A percentile compares a stretch with the other conserved stretches of the same genome.
These are phyloP conservation scores for Paralagenidium karlingii DNA, from an alignment of 352 stramenopile species.

Conservation along the genomic window DNA sequence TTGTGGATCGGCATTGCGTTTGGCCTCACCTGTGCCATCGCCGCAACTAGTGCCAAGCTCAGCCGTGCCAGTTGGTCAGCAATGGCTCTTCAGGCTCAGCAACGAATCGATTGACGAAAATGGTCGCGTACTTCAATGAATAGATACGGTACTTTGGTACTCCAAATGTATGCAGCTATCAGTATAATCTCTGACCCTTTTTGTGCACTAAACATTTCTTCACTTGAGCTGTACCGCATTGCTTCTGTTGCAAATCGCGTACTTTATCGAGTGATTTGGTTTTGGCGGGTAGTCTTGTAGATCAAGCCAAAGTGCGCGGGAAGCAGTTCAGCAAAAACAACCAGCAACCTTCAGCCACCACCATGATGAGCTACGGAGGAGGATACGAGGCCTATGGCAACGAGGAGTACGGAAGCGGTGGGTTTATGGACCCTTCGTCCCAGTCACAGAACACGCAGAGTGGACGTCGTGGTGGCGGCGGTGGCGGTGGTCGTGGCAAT, in stretches of 20 bases:
- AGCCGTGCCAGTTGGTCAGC: conserved; percentile 51
- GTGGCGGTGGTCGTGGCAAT: conserved; percentile 15
- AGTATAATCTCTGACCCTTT: too few species aligned
- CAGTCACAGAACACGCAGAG: conserved; percentile 43
- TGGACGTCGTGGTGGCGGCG: conserved; percentile 9
- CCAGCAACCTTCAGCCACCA: too few species aligned
- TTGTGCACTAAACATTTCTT: too few species aligned
- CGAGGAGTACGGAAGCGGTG: conserved; percentile 40
- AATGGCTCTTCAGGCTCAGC: conserved; percentile 43
- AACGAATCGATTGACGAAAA: conserved; percentile 18
- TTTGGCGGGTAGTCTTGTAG: too few species aligned
- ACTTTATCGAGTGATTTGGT: too few species aligned
- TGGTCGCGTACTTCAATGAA: conserved; percentile 6
- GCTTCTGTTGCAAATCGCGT: too few species aligned
- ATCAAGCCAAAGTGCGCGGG: not conserved
- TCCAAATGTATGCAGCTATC: too few species aligned
- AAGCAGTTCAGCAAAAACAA: not conserved
- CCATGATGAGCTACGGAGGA: conserved; percentile 42
- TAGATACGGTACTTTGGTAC: not conserved
- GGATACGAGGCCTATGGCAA: conserved; percentile 66
- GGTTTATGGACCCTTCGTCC: conserved; percentile 53
- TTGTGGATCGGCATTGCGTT: conserved; percentile 67
- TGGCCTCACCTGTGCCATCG: too few species aligned
- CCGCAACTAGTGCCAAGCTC: conserved; percentile 60
- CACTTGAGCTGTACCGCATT: too few species aligned